Evolutionary conservation across 441 rosid genomes (phyloP), one percentile per base, ranked within the genome.

Genomic region (Erodium moschatum): DNA sequence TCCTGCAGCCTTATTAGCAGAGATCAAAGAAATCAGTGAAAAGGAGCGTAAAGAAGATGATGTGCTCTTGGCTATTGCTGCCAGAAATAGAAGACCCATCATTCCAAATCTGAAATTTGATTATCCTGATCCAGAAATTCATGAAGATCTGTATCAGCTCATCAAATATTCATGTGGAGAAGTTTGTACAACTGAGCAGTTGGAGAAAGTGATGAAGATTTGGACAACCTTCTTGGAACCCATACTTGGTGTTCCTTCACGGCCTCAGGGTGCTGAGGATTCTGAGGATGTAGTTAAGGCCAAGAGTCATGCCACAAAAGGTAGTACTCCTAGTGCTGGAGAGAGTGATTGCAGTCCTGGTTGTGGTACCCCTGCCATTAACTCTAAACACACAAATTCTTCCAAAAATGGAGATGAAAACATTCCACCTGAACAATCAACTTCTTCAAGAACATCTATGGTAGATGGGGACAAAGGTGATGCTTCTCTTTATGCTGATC

Each of bases 201-300:
- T 89, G 73, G 96, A 90, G 75, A 89, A 90, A 81, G 89, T 87
- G 66, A 86, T 92, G 90, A 92, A 87, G 78, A 81, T 95, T 60
- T 95, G 99, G 98, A 92, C 89, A 71, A 87, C 88, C 33, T 89
- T 95, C 80, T 73, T 95, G 83, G 99, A 92, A 74, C 98, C 95
- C 60, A 66, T 87, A 74, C 79, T 92, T 52, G 96, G 96, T 67
- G 89, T 87, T 81, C 85, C 96, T 80, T 78, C 86, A 72, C 87
- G 96, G 61, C 90, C 96, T 78, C 91, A 85, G 72, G 93, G 89
- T 75, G 84, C 91, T 40, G 93, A 89, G 84, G 96, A 92, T 82
- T 86, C 79, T 60, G 93, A 89, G 81, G 97, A 88, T 76, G 88
- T 71, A 44, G 85, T 86, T 33, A 90, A 83, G 82, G 78, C 89